A percentile compares a stretch with the other conserved stretches of the same genome.
phyloP scores from a whole-genome alignment of 1,284 basidiomycete genomes.

The Ustilago shanxiensis region DNA sequence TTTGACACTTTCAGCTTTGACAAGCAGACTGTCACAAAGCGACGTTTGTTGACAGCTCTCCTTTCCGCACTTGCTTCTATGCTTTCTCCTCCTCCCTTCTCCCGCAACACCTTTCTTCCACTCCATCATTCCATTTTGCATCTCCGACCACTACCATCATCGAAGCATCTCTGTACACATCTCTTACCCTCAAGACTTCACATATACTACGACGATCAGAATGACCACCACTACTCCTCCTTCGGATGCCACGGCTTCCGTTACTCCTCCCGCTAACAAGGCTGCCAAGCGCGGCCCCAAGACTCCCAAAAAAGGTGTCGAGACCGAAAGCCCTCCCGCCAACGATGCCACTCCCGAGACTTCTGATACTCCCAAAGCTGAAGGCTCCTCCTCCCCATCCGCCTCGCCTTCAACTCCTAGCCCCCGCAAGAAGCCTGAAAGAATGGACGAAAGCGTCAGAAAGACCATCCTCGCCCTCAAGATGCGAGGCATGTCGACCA shows the following conservation, averaged over 20 bases:
- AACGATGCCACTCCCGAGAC: background rate
- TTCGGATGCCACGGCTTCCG: background rate
- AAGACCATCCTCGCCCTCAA: constrained; percentile 19
- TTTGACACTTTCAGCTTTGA: background rate
- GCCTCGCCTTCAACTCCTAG: background rate
- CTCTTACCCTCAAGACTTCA: background rate
- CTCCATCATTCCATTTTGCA: background rate
- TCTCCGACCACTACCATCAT: background rate
- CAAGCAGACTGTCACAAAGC: background rate
- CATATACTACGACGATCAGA: background rate
- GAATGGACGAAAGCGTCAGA: background rate
- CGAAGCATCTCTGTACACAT: background rate
- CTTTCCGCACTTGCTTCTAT: background rate
- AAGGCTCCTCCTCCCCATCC: background rate
- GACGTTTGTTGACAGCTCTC: background rate
- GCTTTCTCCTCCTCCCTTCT: background rate
- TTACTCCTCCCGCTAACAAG: constrained; percentile 6
- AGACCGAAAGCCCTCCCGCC: background rate
- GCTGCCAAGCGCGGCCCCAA: background rate
- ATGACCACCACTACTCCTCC: constrained; percentile 23
- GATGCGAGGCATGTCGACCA: constrained; percentile 15
- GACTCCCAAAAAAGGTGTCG: constrained; percentile 11
- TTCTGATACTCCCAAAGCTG: background rate
- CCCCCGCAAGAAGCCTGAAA: background rate
- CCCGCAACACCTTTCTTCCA: constrained; percentile 1